Evolutionary conservation across 371 early-diverging fungal species (phyloP), one percentile per base, ranked within the genome.

Genomic region (Apophysomyces variabilis): DNA sequence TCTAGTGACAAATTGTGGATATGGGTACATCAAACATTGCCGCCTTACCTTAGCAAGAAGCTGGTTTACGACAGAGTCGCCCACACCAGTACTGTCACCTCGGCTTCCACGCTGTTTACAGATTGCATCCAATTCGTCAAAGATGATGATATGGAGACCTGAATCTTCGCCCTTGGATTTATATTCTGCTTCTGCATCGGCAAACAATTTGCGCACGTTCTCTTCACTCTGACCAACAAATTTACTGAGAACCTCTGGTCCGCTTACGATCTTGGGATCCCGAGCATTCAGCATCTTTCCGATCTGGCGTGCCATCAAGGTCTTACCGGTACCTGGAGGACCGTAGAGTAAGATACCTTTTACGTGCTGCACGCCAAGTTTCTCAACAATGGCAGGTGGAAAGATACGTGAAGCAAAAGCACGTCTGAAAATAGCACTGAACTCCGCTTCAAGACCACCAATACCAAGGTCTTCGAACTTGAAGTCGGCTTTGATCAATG

Each of bases 81-180:
- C 99, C 16, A 98, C 96, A 47, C 99, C 99, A 0, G 99, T 97
- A 56, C 92, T 92, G 69, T 95, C 95, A 72, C 93, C 92, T 63
- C 90, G 93, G 50, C 91, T 88, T 45, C 99, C 99, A 86, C 99
- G 95, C 71, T 97, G 98, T 73, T 97, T 98, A 86, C 99, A 99
- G 62, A 99, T 99, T 16, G 99, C 99, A 83, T 99, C 99, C 77
- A 99, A 89, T 84, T 99, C 99, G 79, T 99, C 99, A 81, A 99
- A 99, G 60, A 99, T 99, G 71, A 99, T 99, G 65, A 99, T 99
- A 73, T 99, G 99, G 57, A 99, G 84, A 32, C 89, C 85, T 58
- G 94, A 93, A 41, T 97, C 95, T 58, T 99, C 99, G 39, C 97
- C 98, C 71, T 95, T 94, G 65, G 87, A 88, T 75, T 95, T 94